Evolutionary conservation across 2,329 filamentous ascomycete species (phyloP).

Genomic region (Ascochyta rabiei): DNA sequence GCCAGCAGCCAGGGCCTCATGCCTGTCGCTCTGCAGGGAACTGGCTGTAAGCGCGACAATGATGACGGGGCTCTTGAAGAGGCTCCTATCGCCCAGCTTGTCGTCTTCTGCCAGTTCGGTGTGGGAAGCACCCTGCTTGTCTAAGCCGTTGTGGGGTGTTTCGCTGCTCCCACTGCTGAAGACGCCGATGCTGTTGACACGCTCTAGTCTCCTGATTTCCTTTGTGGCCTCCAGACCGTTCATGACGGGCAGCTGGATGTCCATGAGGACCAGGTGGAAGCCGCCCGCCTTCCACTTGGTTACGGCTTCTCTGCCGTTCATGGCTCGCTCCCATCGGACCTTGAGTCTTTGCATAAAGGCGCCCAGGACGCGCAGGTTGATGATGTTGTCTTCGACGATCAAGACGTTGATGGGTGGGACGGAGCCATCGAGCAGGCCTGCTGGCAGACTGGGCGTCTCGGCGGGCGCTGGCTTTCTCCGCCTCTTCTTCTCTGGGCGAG

Average conservation of each 20-base stretch:
- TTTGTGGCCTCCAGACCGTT: conserved; percentile 92
- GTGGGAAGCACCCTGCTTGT: conserved; percentile 47
- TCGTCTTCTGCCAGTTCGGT: conserved; percentile 64
- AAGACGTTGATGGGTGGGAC: conserved; percentile 96
- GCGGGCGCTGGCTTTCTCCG: conserved; percentile 52
- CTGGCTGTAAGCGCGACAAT: conserved; percentile 96
- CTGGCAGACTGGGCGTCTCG: conserved; percentile 54
- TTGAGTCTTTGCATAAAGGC: conserved; percentile 96
- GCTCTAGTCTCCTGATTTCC: conserved; percentile 88
- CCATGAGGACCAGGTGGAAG: conserved; percentile 97
- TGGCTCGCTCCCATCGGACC: conserved; percentile 95
- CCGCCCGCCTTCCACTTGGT: conserved; percentile 91
- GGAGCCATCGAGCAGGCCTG: conserved; percentile 72
- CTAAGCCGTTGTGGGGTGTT: conserved; percentile 39
- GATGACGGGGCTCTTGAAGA: conserved; percentile 97
- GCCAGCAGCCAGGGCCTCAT: conserved; percentile 91
- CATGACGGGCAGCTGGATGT: conserved; percentile 97
- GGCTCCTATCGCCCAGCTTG: conserved; percentile 65
- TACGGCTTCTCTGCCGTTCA: conserved; percentile 92
- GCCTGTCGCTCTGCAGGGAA: conserved; percentile 90
- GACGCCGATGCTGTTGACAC: conserved; percentile 89
- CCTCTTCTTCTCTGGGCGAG: conserved; percentile 55
- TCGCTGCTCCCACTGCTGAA: conserved; percentile 66
- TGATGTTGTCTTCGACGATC: conserved; percentile 98
- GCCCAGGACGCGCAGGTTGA: conserved; percentile 91